Evolutionary conservation across 345 rosid genomes (phyloP).

Genomic region (Nasturtium officinale): DNA sequence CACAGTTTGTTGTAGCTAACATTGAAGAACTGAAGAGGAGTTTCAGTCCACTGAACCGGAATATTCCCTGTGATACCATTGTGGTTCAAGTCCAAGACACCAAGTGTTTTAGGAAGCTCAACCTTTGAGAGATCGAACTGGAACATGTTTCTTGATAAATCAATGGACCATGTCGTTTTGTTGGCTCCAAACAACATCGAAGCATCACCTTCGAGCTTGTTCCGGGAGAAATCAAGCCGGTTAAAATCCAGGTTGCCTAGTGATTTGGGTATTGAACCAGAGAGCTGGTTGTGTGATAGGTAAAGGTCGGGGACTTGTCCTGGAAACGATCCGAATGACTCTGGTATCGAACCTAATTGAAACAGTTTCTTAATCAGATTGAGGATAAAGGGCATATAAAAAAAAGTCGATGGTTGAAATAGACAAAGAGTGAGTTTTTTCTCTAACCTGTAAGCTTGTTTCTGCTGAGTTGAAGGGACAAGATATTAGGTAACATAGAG

Average conservation of each 20-base stretch:
- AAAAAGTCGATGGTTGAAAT: background rate
- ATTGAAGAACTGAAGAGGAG: constrained; percentile 47
- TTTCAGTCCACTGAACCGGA: constrained; percentile 48
- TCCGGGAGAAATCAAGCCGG: constrained; percentile 61
- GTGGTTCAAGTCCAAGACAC: constrained; percentile 56
- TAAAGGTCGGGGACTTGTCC: constrained; percentile 39
- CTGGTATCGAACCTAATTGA: constrained; percentile 58
- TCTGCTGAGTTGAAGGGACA: constrained; percentile 17
- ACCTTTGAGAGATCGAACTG: constrained; percentile 59
- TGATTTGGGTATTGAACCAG: constrained; percentile 63
- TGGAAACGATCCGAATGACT: constrained; percentile 54
- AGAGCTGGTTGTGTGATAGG: constrained; percentile 68
- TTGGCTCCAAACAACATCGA: constrained; percentile 62
- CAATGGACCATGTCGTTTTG: constrained; percentile 47
- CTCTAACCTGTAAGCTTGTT: constrained; percentile 34
- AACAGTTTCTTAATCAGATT: background rate
- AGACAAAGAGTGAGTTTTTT: background rate
- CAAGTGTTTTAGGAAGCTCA: constrained; percentile 44
- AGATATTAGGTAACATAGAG: constrained; percentile 45
- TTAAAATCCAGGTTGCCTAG: constrained; percentile 52
- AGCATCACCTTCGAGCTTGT: constrained; percentile 65
- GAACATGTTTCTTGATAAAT: constrained; percentile 45
- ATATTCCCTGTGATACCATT: constrained; percentile 61
- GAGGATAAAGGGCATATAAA: background rate
- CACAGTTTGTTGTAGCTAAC: constrained; percentile 77